Evolutionary conservation across 768 basidiomycete species (phyloP), one percentile per base, ranked within the genome.

Genomic region (Sistotremastrum suecicum): DNA sequence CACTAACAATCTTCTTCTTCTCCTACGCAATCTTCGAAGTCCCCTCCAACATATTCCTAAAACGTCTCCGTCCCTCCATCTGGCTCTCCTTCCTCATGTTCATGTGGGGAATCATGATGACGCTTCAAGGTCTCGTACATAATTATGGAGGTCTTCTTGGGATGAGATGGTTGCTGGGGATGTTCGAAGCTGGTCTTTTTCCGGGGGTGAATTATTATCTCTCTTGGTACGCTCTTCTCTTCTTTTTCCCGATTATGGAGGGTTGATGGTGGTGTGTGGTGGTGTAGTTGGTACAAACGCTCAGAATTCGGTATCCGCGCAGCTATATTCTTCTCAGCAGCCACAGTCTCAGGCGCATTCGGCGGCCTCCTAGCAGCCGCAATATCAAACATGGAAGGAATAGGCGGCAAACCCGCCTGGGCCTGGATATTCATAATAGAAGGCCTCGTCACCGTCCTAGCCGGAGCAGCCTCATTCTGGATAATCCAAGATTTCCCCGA

Each of bases 311-410:
- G 82, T 48, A 65, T 74, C 44, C 66, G 61, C 37, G 59, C 62
- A 29, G 76, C 80, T 0, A 54, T 84, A 31, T 85, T 84, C 63
- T 85, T 83, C 63, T 75, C 76, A 0, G 80, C 85, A 3, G 84
- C 85, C 0, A 85, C 82, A 2, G 73, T 83, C 0, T 78, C 83
- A 2, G 87, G 85, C n/a, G 83, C 84, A 20, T 87, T 87, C 51
- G 78, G 76, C 53, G 79, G 80, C 30, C 67, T 78, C 7, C 63
- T 83, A 34, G 78, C 80, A 11, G 74, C 71, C 29, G 79, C 74
- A 1, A 83, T 83, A 35, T 68, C 69, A 3, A 80, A 82, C 34
- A 79, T 84, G 80, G 64, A 80, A 53, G 80, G 80, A 6, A 53
- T 81, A 35, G 80, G 73, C 1, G 76, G 76, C 36, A 74, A 68